These are phyloP conservation scores for Bassia scoparia DNA, from an alignment of 148 eudicot genomes.

Conservation along the genomic window DNA sequence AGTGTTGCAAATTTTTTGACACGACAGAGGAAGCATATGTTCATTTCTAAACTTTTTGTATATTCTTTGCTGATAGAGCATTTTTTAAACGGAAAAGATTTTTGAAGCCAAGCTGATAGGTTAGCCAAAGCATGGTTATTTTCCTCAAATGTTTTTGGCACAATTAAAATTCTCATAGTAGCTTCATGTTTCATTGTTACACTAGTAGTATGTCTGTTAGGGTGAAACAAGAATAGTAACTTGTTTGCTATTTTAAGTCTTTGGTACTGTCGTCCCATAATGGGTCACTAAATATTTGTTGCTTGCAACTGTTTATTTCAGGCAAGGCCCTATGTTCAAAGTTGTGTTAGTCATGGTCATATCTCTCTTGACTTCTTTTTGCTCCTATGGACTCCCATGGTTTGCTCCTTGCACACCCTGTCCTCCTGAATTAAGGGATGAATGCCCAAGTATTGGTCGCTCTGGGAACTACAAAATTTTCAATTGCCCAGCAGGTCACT, in stretches of 20 bases:
- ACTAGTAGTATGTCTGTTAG: no score
- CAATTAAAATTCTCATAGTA: no score
- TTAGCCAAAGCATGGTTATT: no score
- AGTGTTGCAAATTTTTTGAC: no score
- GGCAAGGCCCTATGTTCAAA: conserved; percentile 57
- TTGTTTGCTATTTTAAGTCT: not conserved
- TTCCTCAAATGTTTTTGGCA: no score
- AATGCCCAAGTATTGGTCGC: conserved; percentile 55
- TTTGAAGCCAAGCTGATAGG: no score
- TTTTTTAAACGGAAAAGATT: no score
- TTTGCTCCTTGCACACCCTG: conserved; percentile 54
- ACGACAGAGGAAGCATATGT: no score
- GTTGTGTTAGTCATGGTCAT: conserved; percentile 44
- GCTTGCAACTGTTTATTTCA: conserved; percentile 31
- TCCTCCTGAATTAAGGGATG: conserved; percentile 34
- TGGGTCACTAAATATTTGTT: no score
- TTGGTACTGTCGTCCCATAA: not conserved
- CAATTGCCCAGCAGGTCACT: conserved; percentile 59
- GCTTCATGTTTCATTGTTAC: no score
- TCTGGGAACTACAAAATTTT: conserved; percentile 65
- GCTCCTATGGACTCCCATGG: conserved; percentile 67
- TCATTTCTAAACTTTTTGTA: no score
- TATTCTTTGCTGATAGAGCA: no score
- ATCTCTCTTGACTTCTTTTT: conserved; percentile 60
- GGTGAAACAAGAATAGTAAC: not conserved